Evolutionary conservation across 768 basidiomycete genomes (phyloP).

Genomic region (Phlebiopsis gigantea): DNA sequence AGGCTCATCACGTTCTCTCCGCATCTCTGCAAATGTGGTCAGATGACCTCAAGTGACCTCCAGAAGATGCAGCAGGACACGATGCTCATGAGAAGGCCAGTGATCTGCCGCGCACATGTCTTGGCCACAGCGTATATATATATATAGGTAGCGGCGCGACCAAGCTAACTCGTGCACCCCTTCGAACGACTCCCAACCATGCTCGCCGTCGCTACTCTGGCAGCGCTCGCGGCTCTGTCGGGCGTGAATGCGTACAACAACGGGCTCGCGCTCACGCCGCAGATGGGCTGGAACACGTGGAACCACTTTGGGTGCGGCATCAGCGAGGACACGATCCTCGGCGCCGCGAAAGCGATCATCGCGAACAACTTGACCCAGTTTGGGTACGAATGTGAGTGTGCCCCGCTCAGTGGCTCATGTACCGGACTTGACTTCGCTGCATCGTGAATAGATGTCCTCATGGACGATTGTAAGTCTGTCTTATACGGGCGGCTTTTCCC

Average conservation of each 20-base stretch:
- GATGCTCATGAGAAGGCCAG: neutral
- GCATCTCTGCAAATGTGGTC: neutral
- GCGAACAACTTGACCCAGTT: conserved; percentile 26
- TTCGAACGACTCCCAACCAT: neutral
- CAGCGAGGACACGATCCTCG: conserved; percentile 29
- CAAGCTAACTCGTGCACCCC: neutral
- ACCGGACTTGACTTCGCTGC: neutral
- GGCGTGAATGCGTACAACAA: conserved; percentile 20
- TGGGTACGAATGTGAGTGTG: conserved; percentile 33
- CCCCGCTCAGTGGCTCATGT: neutral
- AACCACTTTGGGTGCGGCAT: conserved; percentile 36
- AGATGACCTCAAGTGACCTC: neutral
- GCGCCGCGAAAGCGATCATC: conserved; percentile 29
- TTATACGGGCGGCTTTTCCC: neutral
- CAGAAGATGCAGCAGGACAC: neutral
- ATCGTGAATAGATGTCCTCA: conserved; percentile 26
- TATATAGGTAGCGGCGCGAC: neutral
- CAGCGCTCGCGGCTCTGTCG: conserved; percentile 10
- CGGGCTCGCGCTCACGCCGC: conserved; percentile 28
- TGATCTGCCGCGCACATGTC: neutral
- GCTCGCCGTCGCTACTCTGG: neutral
- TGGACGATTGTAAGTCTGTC: conserved; percentile 32
- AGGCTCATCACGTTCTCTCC: neutral
- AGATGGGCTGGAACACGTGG: conserved; percentile 37
- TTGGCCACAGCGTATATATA: neutral